Evolutionary conservation across 2,329 filamentous ascomycete species (phyloP), one percentile per base, ranked within the genome.

Genomic region (Rachicladosporium sp.): DNA sequence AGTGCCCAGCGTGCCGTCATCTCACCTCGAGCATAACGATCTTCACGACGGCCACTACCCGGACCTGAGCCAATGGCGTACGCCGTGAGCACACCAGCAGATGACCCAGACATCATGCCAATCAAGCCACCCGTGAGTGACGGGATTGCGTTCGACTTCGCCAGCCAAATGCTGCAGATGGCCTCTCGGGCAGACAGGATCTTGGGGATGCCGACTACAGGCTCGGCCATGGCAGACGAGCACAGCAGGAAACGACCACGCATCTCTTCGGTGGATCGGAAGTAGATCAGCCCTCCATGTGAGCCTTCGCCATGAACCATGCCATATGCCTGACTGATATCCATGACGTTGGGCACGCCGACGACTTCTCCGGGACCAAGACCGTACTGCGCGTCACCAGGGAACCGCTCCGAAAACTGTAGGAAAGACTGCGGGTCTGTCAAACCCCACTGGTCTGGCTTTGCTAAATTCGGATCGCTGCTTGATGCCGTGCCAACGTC

Each of bases 1-100:
- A 96, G 68, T 7, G 85, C 78, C 89, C 89, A 96, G 49, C 82
- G 82, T 29, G 84, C 83, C 31, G 85, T 93, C 48, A 91, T 72
- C 52, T 93, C 82, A 3, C 87, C 87, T 31, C 76, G 76, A 30
- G 71, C 68, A 46, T 80, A 76, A 41, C 80, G 73, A 39, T 76
- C 69, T 37, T 76, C 66, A 37, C 80, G 75, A 15, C 74, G 58
- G 37, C 66, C 66, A 15, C 81, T 82, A 12, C 41, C 45, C 11
- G 44, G 50, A 6, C 48, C 50, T 11, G 53, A 49, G 6, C 58
- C 58, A 1, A 95, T 66, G 12, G 84, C 80, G 62, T 91, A 95
- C 0, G 85, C 73, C 1, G 84, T 83, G 31, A 96, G 70, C 2
- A 94, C 71, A 31, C 89, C 89, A 7, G 84, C 71, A 3, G 88